A percentile compares a stretch with the other conserved stretches of the same genome.
phyloP scores from a whole-genome alignment of 2,329 filamentous ascomycete genomes.

The Alternaria viburni region DNA sequence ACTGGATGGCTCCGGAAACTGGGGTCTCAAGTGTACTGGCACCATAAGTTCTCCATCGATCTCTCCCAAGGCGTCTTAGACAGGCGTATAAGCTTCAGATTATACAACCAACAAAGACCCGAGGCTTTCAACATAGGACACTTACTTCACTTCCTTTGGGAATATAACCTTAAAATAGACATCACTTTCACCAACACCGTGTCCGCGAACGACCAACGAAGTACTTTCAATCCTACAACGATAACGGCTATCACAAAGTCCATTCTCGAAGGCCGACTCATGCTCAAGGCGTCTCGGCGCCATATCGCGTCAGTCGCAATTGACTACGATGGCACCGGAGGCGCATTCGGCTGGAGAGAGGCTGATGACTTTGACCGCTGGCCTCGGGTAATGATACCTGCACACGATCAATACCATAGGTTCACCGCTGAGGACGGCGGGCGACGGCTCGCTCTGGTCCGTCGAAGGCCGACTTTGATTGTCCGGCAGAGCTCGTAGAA shows the following conservation, averaged over 20 bases:
- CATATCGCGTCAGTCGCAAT: not conserved
- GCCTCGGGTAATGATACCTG: not conserved
- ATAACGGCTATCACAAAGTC: not conserved
- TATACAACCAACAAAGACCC: not conserved
- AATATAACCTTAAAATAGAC: not conserved
- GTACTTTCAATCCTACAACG: not conserved
- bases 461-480: no score
- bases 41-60: not conserved
- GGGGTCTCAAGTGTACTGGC: not conserved
- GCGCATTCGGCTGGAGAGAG: not conserved
- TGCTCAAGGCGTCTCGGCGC: not conserved
- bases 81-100: not conserved
- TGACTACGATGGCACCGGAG: not conserved
- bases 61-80: not conserved
- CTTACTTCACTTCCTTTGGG: not conserved
- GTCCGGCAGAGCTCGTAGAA: no score
- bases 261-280: not conserved
- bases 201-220: not conserved
- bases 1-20: not conserved
- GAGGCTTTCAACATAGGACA: not conserved
- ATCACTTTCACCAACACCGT: not conserved
- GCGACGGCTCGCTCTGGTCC: not conserved
- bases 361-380: not conserved
- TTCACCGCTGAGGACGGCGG: not conserved
- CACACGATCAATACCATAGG: not conserved